These are phyloP conservation scores for Astragalus membranaceus DNA, from an alignment of 306 rosid genomes.

Conservation along the genomic window DNA sequence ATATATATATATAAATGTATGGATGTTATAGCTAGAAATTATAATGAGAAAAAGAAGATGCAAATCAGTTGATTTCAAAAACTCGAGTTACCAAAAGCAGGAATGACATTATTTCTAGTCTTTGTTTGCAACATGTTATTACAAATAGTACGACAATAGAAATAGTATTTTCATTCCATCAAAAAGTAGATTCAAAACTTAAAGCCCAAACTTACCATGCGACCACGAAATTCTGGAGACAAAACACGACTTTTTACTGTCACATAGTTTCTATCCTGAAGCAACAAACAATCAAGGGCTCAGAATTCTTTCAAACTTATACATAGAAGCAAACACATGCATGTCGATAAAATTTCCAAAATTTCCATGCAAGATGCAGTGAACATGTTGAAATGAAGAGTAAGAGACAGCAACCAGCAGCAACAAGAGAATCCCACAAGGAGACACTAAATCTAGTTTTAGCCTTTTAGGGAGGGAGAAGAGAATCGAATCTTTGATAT, in stretches of 20 bases:
- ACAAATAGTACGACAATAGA: background rate
- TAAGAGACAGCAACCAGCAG: background rate
- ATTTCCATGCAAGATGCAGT: conserved; percentile 13
- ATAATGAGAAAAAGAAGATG: background rate
- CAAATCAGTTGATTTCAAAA: conserved; percentile 1
- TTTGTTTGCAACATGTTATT: background rate
- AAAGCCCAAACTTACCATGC: conserved; percentile 65
- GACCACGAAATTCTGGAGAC: conserved; percentile 95
- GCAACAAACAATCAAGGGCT: conserved; percentile 23
- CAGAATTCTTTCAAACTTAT: background rate
- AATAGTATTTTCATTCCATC: background rate
- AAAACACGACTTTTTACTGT: conserved; percentile 70
- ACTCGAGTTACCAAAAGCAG: background rate
- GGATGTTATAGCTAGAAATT: background rate
- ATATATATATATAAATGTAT: background rate
- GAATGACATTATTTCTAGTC: background rate
- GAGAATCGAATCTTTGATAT: background rate
- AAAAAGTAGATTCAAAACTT: conserved; percentile 8
- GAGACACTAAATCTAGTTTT: background rate
- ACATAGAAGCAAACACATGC: conserved; percentile 2
- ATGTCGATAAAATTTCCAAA: background rate
- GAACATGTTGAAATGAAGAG: background rate
- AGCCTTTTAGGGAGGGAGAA: background rate
- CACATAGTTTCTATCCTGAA: conserved; percentile 83
- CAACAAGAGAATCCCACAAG: conserved; percentile 5